phyloP scores from a whole-genome alignment of 2,329 filamentous ascomycete genomes.

The Penicillium frequentans region DNA sequence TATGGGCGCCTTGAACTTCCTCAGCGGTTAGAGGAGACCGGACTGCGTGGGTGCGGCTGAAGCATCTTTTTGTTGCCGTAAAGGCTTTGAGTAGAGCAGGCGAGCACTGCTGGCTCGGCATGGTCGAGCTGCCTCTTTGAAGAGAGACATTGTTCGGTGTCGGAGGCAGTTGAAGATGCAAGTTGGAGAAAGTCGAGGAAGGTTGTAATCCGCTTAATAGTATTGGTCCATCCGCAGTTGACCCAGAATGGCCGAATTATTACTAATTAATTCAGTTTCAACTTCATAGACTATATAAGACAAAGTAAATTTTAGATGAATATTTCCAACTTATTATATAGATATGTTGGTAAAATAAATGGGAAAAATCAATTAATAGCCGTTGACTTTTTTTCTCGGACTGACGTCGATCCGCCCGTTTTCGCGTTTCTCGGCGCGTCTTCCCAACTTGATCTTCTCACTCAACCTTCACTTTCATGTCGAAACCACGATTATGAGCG shows the following conservation, averaged over 20 bases:
- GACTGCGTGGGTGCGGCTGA: conserved; percentile 23
- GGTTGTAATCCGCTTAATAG: conserved; percentile 19
- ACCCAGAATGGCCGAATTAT: background rate
- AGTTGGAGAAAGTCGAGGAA: conserved; percentile 6
- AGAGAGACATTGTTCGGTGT: conserved; percentile 20
- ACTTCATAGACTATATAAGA: background rate
- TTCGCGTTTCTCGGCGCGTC: conserved; percentile 37
- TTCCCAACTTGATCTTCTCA: conserved; percentile 14
- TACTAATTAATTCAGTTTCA: background rate
- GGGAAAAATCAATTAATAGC: background rate
- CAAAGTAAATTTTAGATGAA: background rate
- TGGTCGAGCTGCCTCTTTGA: conserved; percentile 21
- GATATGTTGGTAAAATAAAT: background rate
- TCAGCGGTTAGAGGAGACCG: conserved; percentile 25
- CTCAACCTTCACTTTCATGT: conserved; percentile 3
- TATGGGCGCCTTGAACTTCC: conserved; percentile 56
- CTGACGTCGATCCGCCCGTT: conserved; percentile 31
- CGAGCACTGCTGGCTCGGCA: conserved; percentile 19
- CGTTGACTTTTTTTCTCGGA: conserved; percentile 13
- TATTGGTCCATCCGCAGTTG: conserved; percentile 14
- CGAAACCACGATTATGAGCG: conserved; percentile 18
- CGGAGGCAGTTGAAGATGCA: conserved; percentile 1
- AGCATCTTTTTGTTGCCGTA: conserved; percentile 23
- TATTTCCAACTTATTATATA: background rate
- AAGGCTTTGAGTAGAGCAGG: background rate